These are phyloP conservation scores for Diaporthe ilicicola DNA, from an alignment of 2,329 filamentous ascomycete species.

Conservation along the genomic window DNA sequence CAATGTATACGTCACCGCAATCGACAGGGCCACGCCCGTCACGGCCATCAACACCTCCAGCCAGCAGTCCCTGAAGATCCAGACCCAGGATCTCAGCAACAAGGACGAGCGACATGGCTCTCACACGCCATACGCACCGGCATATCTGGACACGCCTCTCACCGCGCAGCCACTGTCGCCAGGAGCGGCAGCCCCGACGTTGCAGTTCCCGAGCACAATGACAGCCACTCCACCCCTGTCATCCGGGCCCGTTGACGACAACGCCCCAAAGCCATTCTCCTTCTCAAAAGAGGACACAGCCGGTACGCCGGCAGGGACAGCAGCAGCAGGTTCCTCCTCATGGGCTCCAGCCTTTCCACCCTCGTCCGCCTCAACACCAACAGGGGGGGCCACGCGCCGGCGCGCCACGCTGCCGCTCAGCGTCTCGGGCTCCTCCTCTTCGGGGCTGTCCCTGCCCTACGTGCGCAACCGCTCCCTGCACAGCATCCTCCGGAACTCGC, in stretches of 20 bases:
- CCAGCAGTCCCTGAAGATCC: constrained; percentile 47
- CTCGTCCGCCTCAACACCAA: constrained; percentile 18
- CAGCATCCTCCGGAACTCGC: constrained; percentile 73
- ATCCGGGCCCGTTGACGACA: constrained; percentile 56
- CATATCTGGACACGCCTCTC: constrained; percentile 62
- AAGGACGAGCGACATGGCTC: constrained; percentile 41
- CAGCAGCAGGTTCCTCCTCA: constrained; percentile 2
- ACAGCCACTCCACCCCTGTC: constrained; percentile 68
- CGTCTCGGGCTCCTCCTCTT: constrained; percentile 28
- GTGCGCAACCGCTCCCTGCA: constrained; percentile 65
- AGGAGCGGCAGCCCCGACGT: constrained; percentile 44
- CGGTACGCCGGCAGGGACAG: background rate
- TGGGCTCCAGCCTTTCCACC: constrained; percentile 42
- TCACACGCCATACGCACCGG: constrained; percentile 55
- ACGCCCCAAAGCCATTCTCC: constrained; percentile 48
- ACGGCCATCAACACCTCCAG: constrained; percentile 56
- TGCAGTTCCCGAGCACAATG: constrained; percentile 65
- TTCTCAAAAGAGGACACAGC: constrained; percentile 45
- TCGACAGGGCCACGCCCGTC: constrained; percentile 64
- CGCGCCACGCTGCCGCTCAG: constrained; percentile 46
- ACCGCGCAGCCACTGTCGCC: constrained; percentile 61
- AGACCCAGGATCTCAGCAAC: constrained; percentile 46
- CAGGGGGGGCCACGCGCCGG: constrained; percentile 46
- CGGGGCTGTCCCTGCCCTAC: constrained; percentile 57
- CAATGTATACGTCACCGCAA: constrained; percentile 70